Percentiles rank a stretch among this genome's conserved stretches.
phyloP scores from a whole-genome alignment of 139 green algal genomes.

The Mychonastes homosphaera region DNA sequence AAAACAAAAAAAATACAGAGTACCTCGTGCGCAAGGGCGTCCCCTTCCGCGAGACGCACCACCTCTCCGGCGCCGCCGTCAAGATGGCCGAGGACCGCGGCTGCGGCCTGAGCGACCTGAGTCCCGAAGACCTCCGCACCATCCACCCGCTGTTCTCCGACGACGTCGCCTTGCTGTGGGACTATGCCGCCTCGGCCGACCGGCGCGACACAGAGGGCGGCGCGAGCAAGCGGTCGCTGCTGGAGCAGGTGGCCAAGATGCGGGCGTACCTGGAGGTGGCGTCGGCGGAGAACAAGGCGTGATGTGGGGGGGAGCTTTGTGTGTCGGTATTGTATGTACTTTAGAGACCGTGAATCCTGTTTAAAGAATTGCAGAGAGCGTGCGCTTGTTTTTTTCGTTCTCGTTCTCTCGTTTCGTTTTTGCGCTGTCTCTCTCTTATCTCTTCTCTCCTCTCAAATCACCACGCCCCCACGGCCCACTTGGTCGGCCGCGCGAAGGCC shows the following conservation, averaged over 20 bases:
- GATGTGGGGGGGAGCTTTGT: too few species aligned
- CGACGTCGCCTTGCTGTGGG: conserved; percentile 80
- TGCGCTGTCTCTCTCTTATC: too few species aligned
- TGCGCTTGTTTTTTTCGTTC: too few species aligned
- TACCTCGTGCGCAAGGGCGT: conserved; percentile 96
- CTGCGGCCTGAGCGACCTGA: conserved; percentile 64
- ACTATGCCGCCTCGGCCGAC: conserved; percentile 74
- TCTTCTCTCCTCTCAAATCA: too few species aligned
- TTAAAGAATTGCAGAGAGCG: too few species aligned
- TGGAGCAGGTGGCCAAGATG: conserved; percentile 90
- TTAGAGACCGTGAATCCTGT: too few species aligned
- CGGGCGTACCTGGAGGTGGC: too few species aligned
- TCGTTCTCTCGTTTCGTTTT: too few species aligned
- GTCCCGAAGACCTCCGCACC: conserved; percentile 57
- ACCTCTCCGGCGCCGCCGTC: conserved; percentile 83
- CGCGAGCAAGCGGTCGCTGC: conserved; percentile 64
- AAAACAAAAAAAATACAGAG: too few species aligned
- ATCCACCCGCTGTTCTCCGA: conserved; percentile 82
- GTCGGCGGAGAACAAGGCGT: too few species aligned
- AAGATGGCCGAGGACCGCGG: conserved; percentile 81
- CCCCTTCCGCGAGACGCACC: conserved; percentile 90
- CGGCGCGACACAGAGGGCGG: conserved; percentile 89
- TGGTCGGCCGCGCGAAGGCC: conserved; percentile 41
- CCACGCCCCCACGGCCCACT: conserved; percentile 48
- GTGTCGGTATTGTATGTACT: too few species aligned